Base-by-base conservation (phyloP, 116 monocot species). In the Posidonia oceanica region DNA sequence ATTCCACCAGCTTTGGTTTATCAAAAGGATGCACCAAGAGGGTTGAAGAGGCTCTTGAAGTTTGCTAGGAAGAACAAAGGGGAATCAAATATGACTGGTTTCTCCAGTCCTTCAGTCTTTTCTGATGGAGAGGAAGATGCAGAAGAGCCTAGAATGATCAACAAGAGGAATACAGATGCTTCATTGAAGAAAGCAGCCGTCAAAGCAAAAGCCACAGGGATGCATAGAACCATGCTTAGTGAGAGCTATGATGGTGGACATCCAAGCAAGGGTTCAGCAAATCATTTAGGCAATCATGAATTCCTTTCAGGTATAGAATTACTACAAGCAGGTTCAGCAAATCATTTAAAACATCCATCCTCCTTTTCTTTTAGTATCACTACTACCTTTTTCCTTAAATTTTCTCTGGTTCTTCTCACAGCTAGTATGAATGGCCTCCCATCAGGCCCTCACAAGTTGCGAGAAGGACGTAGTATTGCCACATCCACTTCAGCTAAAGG, bases 11-110 rank as follows among this genome's bases (percentile, higher is more conserved):
- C 98, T 17, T 69, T 98, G 13, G 80, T 98, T 60, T 93, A 85
- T 82, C 98, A 98, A 61, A 98, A 93, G 66, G 98, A 98, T 76
- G 83, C 86, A 36, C 93, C 98, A 3, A 98, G 85, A 81, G 98
- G 98, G 36, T 83, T 98, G 15, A 98, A 98, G 67, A 89, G 93
- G 72, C 80, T 98, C 12, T 78, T 98, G 60, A 98, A 90, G 75
- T 93, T 98, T 79, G 89, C 87, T 52, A 78, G 98, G 54, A 98
- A 93, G 79, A 83, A 80, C 53, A 98, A 89, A 63, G 88, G 83
- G 42, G 91, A 89, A 36, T 74, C 75, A 0, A 84, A 78, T 81
- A 68, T 57, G 17, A 79, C 79, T 58, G 88, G 84, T 38, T 83
- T 69, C 75, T 78, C 84, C 3, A 90, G 83, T 63, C 91, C 91